A percentile compares a stretch with the other conserved stretches of the same genome.
Evolutionary conservation across 306 rosid genomes (phyloP).

Genomic region (Rubus parviflorus): DNA sequence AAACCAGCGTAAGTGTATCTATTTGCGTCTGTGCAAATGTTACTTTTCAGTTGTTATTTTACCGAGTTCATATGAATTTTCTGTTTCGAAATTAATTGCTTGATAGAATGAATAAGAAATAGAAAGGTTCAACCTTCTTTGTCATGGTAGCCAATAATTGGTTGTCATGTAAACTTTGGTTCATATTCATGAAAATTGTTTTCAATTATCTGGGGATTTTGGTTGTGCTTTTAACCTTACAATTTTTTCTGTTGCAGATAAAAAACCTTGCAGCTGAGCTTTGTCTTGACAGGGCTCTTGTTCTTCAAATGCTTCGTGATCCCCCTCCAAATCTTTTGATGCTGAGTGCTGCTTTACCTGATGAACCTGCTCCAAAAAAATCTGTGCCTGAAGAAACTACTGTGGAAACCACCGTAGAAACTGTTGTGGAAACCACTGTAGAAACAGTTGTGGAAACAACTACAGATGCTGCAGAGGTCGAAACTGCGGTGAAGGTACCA

Average conservation of each 20-base stretch:
- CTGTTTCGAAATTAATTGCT: neutral
- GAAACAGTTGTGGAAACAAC: constrained; percentile 35
- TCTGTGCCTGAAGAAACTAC: constrained; percentile 31
- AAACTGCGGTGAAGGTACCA: constrained; percentile 45
- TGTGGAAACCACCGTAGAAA: constrained; percentile 13
- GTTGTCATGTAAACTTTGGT: neutral
- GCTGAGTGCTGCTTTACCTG: constrained; percentile 75
- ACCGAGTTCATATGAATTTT: neutral
- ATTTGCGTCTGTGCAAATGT: too few relatives aligned
- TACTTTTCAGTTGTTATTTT: too few relatives aligned
- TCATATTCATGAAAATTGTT: constrained; percentile 3
- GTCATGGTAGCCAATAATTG: neutral
- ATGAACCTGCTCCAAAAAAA: constrained; percentile 41
- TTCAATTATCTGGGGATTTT: neutral
- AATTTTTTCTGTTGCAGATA: constrained; percentile 45
- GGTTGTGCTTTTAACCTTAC: neutral
- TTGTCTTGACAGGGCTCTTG: constrained; percentile 84
- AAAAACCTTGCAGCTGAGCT: constrained; percentile 86
- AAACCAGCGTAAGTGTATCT: constrained; percentile 59
- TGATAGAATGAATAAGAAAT: neutral
- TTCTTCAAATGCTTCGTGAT: constrained; percentile 78
- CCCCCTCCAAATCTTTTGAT: constrained; percentile 84
- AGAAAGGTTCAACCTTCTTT: neutral
- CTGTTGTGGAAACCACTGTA: constrained; percentile 23
- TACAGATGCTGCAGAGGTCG: constrained; percentile 28